Base-by-base conservation (phyloP, 495 filamentous ascomycete genomes). In the Lophium mytilinum region DNA sequence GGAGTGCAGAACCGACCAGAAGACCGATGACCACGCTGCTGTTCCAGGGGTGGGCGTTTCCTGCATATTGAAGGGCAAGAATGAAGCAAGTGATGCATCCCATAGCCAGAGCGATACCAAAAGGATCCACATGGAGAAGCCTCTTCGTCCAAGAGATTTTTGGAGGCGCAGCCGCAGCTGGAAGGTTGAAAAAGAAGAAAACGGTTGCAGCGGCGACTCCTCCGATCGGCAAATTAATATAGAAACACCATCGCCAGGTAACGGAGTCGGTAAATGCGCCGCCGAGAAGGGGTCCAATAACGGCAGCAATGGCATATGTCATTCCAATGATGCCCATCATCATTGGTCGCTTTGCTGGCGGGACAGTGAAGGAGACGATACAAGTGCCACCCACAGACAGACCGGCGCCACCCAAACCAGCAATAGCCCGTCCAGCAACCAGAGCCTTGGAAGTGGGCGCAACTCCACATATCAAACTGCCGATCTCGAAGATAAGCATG, bases 231-330 rank as follows among this genome's bases (percentile, higher is more conserved):
- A 79, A 70, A 56, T 80, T 79, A 60, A 80, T 74, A 53, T 77
- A 79, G 64, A 80, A 80, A 58, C 72, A 77, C 75, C 74, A 78
- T 15, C 76, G 63, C 76, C 76, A 79, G n/a, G 70, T 65, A 1
- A 73, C 65, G 17, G 67, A 52, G 18, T 65, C 57, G 0, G 75
- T 71, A 55, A 79, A 77, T 0, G 66, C 77, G 36, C 77, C 77
- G 10, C 77, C 77, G 17, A 79, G 50, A 3, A 80, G 56, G 0
- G 76, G 77, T 30, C 77, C 77, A 37, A 69, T 56, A 18, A 77
- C 74, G 48, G 60, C 56, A 10, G 71, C 70, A 19, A 74, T 51
- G 10, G 61, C 68, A 50, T 72, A 76, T 5, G 63, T 60, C 2
- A 60, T 63, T 15, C 73, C 70, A 17, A 76, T 52, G 17, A 77